A percentile compares a stretch with the other conserved stretches of the same genome.
Conservation (phyloP, 441 rosid species). For the Hura crepitans region DNA sequence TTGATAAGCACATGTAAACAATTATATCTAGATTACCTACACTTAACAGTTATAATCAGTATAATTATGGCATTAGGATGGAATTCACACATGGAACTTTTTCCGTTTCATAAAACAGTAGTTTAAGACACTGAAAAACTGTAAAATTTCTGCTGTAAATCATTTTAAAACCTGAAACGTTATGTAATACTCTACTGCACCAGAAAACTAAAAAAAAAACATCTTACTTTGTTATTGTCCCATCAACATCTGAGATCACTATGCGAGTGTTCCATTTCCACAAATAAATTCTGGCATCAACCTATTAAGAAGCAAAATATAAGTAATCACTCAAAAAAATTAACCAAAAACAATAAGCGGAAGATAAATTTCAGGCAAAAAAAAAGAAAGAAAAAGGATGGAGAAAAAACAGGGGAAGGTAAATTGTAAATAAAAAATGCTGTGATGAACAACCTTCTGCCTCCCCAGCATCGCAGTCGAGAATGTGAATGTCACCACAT, state of each 20-base stretch:
- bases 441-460: conserved; percentile 59
- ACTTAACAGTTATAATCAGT: background rate
- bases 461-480: conserved; percentile 88
- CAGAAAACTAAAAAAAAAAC: background rate
- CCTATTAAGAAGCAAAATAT: conserved; percentile 40
- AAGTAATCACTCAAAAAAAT: background rate
- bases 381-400: background rate
- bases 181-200: background rate
- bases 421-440: conserved; percentile 11
- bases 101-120: background rate
- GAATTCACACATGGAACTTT: background rate
- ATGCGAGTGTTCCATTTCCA: conserved; percentile 96
- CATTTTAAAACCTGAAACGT: background rate
- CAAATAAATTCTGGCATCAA: conserved; percentile 84
- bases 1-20: background rate
- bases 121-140: background rate
- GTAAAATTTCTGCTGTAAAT: background rate
- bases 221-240: conserved; percentile 88
- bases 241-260: conserved; percentile 97
- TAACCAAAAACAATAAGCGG: too few relatives aligned
- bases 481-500: conserved; percentile 73
- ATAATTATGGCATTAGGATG: background rate
- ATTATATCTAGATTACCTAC: background rate
- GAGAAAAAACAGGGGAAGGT: background rate
- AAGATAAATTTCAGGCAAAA: background rate